A percentile compares a stretch with the other conserved stretches of the same genome.
These are phyloP conservation scores for Cucumis melo DNA, from an alignment of 306 rosid genomes.

Conservation along the genomic window DNA sequence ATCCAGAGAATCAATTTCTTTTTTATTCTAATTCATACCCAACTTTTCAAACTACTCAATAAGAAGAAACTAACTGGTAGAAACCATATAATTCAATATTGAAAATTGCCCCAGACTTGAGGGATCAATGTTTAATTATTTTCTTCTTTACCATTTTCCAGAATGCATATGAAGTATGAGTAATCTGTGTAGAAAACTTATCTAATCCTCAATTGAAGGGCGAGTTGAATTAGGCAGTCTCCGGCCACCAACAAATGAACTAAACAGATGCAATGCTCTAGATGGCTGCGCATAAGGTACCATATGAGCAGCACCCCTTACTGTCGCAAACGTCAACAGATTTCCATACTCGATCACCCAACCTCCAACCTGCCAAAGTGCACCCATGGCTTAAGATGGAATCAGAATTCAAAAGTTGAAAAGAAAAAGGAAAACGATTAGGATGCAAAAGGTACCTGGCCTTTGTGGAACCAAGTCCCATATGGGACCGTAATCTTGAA, in stretches of 20 bases:
- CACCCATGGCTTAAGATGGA: background rate
- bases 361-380: conserved; percentile 45
- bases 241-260: conserved; percentile 38
- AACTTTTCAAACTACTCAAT: background rate
- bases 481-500: conserved; percentile 60
- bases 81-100: background rate
- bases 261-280: conserved; percentile 64
- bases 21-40: background rate
- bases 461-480: conserved; percentile 82
- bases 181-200: background rate
- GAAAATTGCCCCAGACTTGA: background rate
- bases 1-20: background rate
- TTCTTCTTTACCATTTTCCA: background rate
- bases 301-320: conserved; percentile 92
- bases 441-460: conserved; percentile 22
- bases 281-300: conserved; percentile 90
- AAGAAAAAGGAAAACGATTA: background rate
- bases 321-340: conserved; percentile 69
- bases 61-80: background rate
- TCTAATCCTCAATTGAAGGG: conserved; percentile 29
- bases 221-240: conserved; percentile 57
- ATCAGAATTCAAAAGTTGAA: background rate
- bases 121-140: background rate
- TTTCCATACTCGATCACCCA: conserved; percentile 89
- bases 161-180: background rate